Conservation (phyloP, 1,284 basidiomycete genomes). For the Ceratorhiza oryzae-sativae region DNA sequence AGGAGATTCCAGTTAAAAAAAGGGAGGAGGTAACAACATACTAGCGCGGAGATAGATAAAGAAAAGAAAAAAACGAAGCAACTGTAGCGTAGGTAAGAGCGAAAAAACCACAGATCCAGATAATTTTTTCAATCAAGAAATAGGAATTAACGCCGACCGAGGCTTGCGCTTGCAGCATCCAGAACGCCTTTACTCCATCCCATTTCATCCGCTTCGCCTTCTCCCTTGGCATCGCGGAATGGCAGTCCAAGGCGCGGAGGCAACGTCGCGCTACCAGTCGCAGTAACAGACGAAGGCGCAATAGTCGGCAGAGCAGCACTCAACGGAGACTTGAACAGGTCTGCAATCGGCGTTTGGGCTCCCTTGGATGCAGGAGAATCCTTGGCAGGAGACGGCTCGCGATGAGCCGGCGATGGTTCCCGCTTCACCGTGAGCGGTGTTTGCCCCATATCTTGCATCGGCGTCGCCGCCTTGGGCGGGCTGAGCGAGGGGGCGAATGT, state of each 20-base stretch:
- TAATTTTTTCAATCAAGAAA: neutral
- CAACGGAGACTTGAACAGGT: conserved; percentile 32
- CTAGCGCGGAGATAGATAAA: conserved; percentile 6
- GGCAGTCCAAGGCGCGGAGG: conserved; percentile 25
- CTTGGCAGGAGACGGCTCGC: neutral
- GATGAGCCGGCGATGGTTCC: neutral
- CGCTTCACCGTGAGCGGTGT: neutral
- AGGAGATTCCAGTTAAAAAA: neutral
- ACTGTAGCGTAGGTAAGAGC: conserved; percentile 6
- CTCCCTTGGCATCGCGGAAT: neutral
- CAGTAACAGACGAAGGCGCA: conserved; percentile 15
- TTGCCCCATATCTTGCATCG: neutral
- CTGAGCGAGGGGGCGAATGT: conserved; percentile 33
- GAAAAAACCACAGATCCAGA: neutral
- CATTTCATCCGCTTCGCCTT: conserved; percentile 27
- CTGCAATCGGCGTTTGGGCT: conserved; percentile 27
- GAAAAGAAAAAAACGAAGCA: too few species aligned
- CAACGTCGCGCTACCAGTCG: conserved; percentile 16
- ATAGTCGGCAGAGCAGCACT: conserved; percentile 26
- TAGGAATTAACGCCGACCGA: neutral
- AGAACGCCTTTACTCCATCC: conserved; percentile 28
- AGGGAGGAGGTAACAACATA: neutral
- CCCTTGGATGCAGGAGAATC: neutral
- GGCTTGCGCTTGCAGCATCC: conserved; percentile 34
- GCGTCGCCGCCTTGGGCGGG: neutral